Conservation (phyloP, 108 stramenopile genomes). For the Fistulifera solaris region DNA sequence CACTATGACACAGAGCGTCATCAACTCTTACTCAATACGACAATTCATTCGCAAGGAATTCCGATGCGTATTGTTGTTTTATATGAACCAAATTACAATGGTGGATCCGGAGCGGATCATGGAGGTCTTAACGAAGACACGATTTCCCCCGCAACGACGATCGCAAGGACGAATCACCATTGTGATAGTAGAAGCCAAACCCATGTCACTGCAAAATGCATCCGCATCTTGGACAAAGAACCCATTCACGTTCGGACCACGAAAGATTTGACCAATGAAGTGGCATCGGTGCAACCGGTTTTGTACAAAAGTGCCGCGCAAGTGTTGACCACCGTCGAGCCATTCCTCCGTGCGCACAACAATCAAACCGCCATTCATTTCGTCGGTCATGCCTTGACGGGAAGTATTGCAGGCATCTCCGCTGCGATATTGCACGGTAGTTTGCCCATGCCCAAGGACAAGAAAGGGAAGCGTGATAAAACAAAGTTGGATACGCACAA, state of each 20-base stretch:
- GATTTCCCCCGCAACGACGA: constrained; percentile 47
- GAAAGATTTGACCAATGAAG: constrained; percentile 26
- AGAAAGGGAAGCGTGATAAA: neutral
- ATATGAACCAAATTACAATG: constrained; percentile 55
- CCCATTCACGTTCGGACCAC: constrained; percentile 12
- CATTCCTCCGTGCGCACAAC: constrained; percentile 11
- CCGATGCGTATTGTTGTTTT: constrained; percentile 39
- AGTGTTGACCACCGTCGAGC: constrained; percentile 32
- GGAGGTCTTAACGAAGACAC: constrained; percentile 16
- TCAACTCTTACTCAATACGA: constrained; percentile 7
- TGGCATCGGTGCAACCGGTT: constrained; percentile 50
- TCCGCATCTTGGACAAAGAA: constrained; percentile 12
- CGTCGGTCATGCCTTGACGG: constrained; percentile 71
- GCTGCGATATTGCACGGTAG: constrained; percentile 66
- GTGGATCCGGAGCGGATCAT: constrained; percentile 63
- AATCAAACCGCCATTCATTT: constrained; percentile 57
- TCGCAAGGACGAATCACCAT: constrained; percentile 28
- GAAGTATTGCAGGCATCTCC: constrained; percentile 59
- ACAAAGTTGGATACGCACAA: neutral
- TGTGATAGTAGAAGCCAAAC: constrained; percentile 8
- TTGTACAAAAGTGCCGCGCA: constrained; percentile 51
- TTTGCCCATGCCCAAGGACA: constrained; percentile 39
- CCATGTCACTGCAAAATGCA: neutral
- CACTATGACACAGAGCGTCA: neutral
- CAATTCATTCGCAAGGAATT: neutral